phyloP scores from a whole-genome alignment of 2,329 filamentous ascomycete genomes.

The Fusarium chlamydosporum region DNA sequence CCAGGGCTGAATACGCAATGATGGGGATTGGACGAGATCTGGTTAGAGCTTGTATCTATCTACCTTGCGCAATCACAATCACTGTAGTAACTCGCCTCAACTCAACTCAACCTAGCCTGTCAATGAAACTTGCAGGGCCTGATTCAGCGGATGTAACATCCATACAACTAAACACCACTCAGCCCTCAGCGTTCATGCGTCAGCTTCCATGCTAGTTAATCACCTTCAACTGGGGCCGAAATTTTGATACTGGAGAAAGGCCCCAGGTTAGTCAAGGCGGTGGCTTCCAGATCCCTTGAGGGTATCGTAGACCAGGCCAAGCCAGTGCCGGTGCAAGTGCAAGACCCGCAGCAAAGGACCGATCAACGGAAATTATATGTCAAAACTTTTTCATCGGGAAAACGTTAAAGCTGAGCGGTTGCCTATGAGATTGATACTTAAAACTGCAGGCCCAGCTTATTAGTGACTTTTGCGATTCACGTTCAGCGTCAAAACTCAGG shows the following conservation, averaged over 20 bases:
- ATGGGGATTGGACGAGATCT: slow-evolving; percentile 13
- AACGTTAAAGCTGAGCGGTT: slow-evolving; percentile 15
- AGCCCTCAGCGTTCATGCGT: slow-evolving; percentile 18
- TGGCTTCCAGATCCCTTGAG: slow-evolving; percentile 4
- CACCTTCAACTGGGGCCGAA: slow-evolving; percentile 2
- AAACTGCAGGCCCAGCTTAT: slow-evolving; percentile 1
- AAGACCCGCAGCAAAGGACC: slow-evolving; percentile 11
- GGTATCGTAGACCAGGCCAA: slow-evolving; percentile 2
- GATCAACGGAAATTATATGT: slow-evolving; percentile 17
- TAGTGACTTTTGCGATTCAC: slow-evolving; percentile 10
- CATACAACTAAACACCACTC: slow-evolving; percentile 9
- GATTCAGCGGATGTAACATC: slow-evolving; percentile 26
- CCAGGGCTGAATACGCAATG: slow-evolving; percentile 18
- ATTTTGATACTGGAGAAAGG: neutral
- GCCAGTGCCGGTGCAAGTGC: too few relatives aligned
- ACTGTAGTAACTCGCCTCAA: slow-evolving; percentile 26
- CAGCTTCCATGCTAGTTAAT: slow-evolving; percentile 18
- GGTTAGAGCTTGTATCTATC: slow-evolving; percentile 8
- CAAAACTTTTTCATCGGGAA: slow-evolving; percentile 9
- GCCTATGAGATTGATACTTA: slow-evolving; percentile 5
- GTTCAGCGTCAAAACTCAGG: slow-evolving; percentile 15
- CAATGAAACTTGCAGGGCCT: slow-evolving; percentile 27
- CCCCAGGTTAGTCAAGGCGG: slow-evolving; percentile 5
- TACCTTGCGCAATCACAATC: slow-evolving; percentile 17
- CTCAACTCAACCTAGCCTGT: slow-evolving; percentile 26